A percentile compares a stretch with the other conserved stretches of the same genome.
Conservation (phyloP, 495 filamentous ascomycete genomes). For the Talaromyces trachyspermus region DNA sequence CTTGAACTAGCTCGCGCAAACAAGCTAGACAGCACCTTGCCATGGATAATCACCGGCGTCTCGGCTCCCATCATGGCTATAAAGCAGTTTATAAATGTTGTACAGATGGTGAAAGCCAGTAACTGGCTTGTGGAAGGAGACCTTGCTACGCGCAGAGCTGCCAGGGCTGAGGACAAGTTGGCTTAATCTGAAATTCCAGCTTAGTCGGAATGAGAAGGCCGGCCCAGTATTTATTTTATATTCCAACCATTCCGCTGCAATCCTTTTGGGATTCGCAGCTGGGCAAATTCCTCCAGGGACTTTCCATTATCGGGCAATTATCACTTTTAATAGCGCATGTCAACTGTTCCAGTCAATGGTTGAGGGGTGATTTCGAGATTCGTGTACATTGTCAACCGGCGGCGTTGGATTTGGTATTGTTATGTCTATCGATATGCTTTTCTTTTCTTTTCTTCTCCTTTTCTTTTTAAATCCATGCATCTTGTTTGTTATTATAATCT, state of each 20-base stretch:
- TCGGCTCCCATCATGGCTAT: slow-evolving; percentile 77
- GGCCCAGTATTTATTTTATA: not conserved
- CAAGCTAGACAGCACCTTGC: slow-evolving; percentile 79
- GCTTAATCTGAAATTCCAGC: not conserved
- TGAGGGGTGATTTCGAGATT: not conserved
- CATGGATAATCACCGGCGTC: slow-evolving; percentile 81
- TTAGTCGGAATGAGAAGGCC: not conserved
- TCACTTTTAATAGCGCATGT: too few relatives aligned
- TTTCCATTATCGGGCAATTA: too few relatives aligned
- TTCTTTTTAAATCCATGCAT: too few relatives aligned
- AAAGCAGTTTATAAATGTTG: slow-evolving; percentile 90
- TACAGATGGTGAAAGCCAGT: slow-evolving; percentile 91
- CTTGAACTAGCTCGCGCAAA: slow-evolving; percentile 86
- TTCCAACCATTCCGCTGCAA: not conserved
- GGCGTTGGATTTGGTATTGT: not conserved
- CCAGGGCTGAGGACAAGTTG: slow-evolving; percentile 2
- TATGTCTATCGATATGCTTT: too few relatives aligned
- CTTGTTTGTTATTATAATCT: too few relatives aligned
- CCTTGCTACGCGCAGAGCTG: slow-evolving; percentile 25
- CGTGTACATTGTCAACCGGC: slow-evolving; percentile 3
- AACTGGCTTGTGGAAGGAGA: slow-evolving; percentile 91
- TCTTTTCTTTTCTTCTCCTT: not conserved
- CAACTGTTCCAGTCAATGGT: too few relatives aligned
- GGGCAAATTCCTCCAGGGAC: too few relatives aligned
- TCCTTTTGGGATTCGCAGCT: not conserved